Evolutionary conservation across 176 grass and related monocot species (phyloP), one percentile per base, ranked within the genome.

Genomic region (Oryza australiensis): DNA sequence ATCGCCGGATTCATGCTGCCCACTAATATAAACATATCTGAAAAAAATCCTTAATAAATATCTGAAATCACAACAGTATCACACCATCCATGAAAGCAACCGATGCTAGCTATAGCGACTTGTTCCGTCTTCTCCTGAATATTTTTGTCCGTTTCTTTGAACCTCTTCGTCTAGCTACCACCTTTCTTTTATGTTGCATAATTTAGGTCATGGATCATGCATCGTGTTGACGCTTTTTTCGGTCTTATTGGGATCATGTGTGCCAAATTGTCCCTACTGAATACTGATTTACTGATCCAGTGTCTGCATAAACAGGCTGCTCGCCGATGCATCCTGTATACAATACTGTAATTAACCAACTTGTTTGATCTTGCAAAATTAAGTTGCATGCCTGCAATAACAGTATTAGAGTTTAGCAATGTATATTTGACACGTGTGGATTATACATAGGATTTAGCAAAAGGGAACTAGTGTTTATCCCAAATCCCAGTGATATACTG

Each of bases 201-300:
- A 74, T 86, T 80, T 86, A 86, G 84, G 84, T 80, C 84, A 59
- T 34, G 22, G 20, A 80, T 66, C 76, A 30, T 80, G 68, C 23
- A 27, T 27, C n/a, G n/a, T n/a, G n/a, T n/a, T n/a, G n/a, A n/a
- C n/a, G n/a, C n/a, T n/a, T n/a, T n/a, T n/a, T n/a, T n/a, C n/a
- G 1, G 0, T 48, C 13, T 73, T 26, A 4, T 35, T 27, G 33
- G 53, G 51, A 45, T 48, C 74, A 27, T 78, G 22, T 64, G 83
- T 64, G 83, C 33, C 40, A 20, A 72, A 71, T 72, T 42, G 12
- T 72, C 1, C 32, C 30, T 27, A 32, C 37, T 51, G 5, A 32
- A n/a, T 35, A 42, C 51, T 70, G 22, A 84, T 43, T n/a, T 35
- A 42, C 51, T 70, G 22, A 84, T 75, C 43, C 72, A 83, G 16